Evolutionary conservation across 2,329 filamentous ascomycete species (phyloP).

Genomic region (Clonostachys chloroleuca): DNA sequence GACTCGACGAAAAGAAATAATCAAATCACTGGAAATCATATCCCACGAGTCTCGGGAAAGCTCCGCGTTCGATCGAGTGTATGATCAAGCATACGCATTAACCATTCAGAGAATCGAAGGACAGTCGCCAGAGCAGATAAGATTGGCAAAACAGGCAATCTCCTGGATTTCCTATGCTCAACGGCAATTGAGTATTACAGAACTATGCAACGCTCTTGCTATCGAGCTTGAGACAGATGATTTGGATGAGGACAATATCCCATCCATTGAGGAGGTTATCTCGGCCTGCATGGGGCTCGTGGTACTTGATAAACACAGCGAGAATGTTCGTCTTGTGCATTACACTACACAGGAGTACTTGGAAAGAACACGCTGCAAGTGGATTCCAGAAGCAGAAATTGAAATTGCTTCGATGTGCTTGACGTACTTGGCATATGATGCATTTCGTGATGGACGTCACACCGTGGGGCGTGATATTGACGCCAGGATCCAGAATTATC

Average conservation of each 20-base stretch:
- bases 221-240: conserved; percentile 15
- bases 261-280: conserved; percentile 22
- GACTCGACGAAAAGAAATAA: conserved; percentile 21
- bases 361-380: conserved; percentile 11
- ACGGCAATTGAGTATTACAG: conserved; percentile 19
- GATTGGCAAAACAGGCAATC: conserved; percentile 30
- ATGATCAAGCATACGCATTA: conserved; percentile 30
- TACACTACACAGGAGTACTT: conserved; percentile 42
- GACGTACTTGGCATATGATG: conserved; percentile 25
- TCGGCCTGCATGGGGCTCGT: conserved; percentile 35
- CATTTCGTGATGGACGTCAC: conserved; percentile 8
- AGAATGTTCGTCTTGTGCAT: conserved; percentile 34
- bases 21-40: conserved; percentile 19
- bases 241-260: conserved; percentile 27
- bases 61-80: conserved; percentile 3
- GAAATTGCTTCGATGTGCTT: conserved; percentile 22
- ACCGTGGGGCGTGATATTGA: too few species aligned
- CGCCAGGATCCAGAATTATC: too few species aligned
- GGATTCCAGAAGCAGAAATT: conserved; percentile 18
- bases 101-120: conserved; percentile 33
- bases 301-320: conserved; percentile 28
- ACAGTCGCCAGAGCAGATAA: conserved; percentile 19
- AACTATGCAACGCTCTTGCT: conserved; percentile 38
- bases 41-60: conserved; percentile 14
- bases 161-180: conserved; percentile 33